phyloP scores from a whole-genome alignment of 306 rosid species.

The Trichosanthes truncata region DNA sequence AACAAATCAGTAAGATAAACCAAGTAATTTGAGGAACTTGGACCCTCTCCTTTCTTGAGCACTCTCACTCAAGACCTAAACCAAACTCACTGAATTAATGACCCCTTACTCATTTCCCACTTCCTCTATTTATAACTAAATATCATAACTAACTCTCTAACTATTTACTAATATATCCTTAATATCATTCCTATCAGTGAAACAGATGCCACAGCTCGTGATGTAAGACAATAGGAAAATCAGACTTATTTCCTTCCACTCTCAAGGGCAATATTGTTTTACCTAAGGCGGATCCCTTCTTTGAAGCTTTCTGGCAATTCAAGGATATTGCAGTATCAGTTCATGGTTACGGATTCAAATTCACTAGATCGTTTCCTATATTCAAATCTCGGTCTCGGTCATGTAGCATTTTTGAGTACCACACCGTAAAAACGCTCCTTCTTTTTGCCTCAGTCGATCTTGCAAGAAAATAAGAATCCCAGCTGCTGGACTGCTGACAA shows the following conservation, averaged over 20 bases:
- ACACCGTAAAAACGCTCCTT: slow-evolving; percentile 18
- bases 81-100: no score
- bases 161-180: no score
- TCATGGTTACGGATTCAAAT: slow-evolving; percentile 67
- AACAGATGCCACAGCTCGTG: slow-evolving; percentile 7
- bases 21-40: no score
- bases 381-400: slow-evolving; percentile 5
- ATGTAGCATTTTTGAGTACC: slow-evolving; percentile 10
- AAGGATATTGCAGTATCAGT: slow-evolving; percentile 35
- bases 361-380: slow-evolving; percentile 22
- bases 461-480: slow-evolving; percentile 27
- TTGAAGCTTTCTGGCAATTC: slow-evolving; percentile 34
- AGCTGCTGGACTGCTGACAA: slow-evolving; percentile 18
- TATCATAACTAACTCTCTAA: no score
- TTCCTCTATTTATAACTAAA: no score
- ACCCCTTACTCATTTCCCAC: no score
- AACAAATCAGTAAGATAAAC: no score
- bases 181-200: background rate
- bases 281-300: slow-evolving; percentile 18
- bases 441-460: slow-evolving; percentile 18
- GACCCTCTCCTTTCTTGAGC: no score
- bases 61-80: no score
- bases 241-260: background rate
- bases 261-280: slow-evolving; percentile 22
- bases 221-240: slow-evolving; percentile 1